phyloP scores from a whole-genome alignment of 73 alveolate species.

The Blepharisma stoltei region DNA sequence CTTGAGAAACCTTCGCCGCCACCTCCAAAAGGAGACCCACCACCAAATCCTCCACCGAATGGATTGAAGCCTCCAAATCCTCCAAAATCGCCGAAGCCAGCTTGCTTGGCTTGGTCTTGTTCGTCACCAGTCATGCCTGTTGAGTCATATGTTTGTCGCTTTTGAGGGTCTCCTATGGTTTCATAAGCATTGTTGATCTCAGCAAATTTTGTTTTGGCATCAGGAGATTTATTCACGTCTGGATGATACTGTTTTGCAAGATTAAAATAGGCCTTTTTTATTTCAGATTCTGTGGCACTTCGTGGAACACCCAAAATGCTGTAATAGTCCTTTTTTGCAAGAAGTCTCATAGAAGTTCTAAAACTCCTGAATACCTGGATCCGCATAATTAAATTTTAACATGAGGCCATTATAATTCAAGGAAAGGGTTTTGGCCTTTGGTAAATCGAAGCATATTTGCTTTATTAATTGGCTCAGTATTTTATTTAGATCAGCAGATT shows the following conservation, averaged over 20 bases:
- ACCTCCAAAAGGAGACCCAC: not conserved
- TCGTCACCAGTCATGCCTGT: conserved; percentile 91
- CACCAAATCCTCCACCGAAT: conserved; percentile 12
- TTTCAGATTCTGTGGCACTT: conserved; percentile 83
- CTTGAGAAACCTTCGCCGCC: conserved; percentile 39
- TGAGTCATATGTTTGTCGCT: conserved; percentile 70
- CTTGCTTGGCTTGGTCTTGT: conserved; percentile 59
- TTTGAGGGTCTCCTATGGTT: conserved; percentile 69
- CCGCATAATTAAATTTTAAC: not conserved
- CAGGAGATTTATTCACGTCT: conserved; percentile 90
- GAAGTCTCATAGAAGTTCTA: conserved; percentile 5
- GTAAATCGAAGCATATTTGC: too few relatives aligned
- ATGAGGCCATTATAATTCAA: too few relatives aligned
- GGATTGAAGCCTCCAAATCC: conserved; percentile 32
- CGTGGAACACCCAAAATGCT: conserved; percentile 78
- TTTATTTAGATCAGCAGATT: too few relatives aligned
- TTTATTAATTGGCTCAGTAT: too few relatives aligned
- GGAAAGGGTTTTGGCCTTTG: too few relatives aligned
- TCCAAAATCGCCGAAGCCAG: conserved; percentile 58
- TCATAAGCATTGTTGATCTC: conserved; percentile 87
- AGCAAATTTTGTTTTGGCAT: conserved; percentile 89
- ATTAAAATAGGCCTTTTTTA: conserved; percentile 89
- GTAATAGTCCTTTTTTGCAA: conserved; percentile 75
- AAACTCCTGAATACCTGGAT: not conserved
- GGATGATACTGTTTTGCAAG: conserved; percentile 94